Evolutionary conservation across 2,329 filamentous ascomycete species (phyloP).

Genomic region (Beauveria australis): DNA sequence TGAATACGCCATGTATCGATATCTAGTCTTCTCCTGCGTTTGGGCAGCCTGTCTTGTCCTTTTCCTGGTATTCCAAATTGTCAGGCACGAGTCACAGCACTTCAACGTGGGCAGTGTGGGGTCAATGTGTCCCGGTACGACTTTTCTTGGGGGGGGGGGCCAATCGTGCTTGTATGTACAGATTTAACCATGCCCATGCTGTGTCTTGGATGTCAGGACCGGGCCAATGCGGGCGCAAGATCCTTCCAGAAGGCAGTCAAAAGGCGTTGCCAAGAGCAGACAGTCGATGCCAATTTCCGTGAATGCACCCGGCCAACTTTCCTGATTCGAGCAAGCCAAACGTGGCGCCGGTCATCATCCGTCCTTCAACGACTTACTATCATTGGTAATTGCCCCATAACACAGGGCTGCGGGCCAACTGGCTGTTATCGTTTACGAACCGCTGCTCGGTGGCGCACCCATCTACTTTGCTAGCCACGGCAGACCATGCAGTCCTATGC

Average conservation of each 20-base stretch:
- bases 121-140: background rate
- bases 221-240: too few species aligned
- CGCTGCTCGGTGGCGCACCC: constrained; percentile 6
- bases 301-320: background rate
- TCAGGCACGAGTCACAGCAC: background rate
- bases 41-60: background rate
- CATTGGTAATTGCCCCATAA: background rate
- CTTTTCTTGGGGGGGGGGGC: background rate
- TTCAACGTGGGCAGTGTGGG: background rate
- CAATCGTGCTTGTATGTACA: background rate
- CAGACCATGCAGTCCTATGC: background rate
- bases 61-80: too few species aligned
- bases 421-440: background rate
- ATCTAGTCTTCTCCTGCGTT: background rate
- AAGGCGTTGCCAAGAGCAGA: background rate
- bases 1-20: background rate
- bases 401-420: background rate
- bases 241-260: background rate
- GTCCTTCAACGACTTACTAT: background rate
- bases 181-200: too few species aligned
- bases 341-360: background rate
- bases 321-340: background rate
- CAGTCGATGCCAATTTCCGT: background rate
- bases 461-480: background rate
- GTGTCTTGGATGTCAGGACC: background rate